These are phyloP conservation scores for Rhizophora apiculata DNA, from an alignment of 345 rosid species.

Conservation along the genomic window DNA sequence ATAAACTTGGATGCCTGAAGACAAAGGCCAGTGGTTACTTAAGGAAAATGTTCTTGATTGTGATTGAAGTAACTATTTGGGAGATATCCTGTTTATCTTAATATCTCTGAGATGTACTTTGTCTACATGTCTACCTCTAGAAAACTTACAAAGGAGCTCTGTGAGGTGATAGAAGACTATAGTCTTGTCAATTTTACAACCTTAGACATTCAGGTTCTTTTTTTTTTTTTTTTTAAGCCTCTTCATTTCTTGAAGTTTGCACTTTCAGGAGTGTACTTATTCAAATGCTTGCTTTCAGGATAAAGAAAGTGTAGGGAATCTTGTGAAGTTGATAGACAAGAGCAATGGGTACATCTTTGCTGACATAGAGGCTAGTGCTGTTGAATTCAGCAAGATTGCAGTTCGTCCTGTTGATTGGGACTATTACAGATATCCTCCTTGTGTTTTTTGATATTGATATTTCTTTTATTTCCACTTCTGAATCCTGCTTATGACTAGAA, in stretches of 20 bases:
- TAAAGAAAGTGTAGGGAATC: constrained; percentile 78
- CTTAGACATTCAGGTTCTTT: constrained; percentile 75
- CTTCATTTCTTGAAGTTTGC: neutral
- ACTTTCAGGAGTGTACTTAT: constrained; percentile 7
- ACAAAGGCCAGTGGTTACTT: neutral
- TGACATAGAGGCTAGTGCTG: constrained; percentile 72
- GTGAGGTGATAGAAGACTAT: constrained; percentile 64
- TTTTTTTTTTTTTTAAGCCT: neutral
- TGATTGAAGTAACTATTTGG: too few species aligned
- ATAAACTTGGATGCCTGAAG: neutral
- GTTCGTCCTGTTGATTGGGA: constrained; percentile 78
- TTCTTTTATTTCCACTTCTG: neutral
- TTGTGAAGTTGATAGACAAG: constrained; percentile 79
- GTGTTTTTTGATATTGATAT: neutral
- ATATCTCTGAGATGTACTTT: neutral
- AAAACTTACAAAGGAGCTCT: constrained; percentile 76
- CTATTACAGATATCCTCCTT: constrained; percentile 82
- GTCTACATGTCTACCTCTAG: constrained; percentile 39
- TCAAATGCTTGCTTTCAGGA: constrained; percentile 44
- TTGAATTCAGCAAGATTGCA: constrained; percentile 90
- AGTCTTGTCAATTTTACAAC: constrained; percentile 73
- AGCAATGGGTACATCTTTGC: constrained; percentile 86
- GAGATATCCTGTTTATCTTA: too few species aligned
- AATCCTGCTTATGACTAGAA: neutral
- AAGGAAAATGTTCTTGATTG: neutral